Percentiles rank a stretch among this genome's conserved stretches.
Conservation (phyloP, 1,284 basidiomycete species). For the Puccinia hordei region DNA sequence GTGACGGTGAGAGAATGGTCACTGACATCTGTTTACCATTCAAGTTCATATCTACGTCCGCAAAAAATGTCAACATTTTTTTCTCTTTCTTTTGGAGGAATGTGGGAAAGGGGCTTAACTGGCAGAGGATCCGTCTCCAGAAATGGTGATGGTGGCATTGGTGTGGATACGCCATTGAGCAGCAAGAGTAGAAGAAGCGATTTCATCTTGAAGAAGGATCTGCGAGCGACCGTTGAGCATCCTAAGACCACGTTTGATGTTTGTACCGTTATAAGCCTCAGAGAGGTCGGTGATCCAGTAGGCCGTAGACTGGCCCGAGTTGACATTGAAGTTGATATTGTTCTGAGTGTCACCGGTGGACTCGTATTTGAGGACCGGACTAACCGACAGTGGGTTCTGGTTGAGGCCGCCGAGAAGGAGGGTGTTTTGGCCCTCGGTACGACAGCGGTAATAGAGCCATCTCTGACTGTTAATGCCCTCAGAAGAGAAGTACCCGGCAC, state of each 20-base stretch:
- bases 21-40: conserved; percentile 38
- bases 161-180: conserved; percentile 95
- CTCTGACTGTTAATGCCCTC: conserved; percentile 68
- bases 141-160: conserved; percentile 68
- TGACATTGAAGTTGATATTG: conserved; percentile 67
- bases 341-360: conserved; percentile 72
- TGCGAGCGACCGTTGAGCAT: conserved; percentile 82
- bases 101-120: background rate
- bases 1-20: background rate
- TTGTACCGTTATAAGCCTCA: conserved; percentile 73
- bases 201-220: conserved; percentile 68
- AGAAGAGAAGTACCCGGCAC: conserved; percentile 57
- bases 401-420: conserved; percentile 76
- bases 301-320: conserved; percentile 73
- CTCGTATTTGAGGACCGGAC: conserved; percentile 67
- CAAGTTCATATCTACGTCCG: conserved; percentile 60
- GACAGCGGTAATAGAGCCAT: conserved; percentile 93
- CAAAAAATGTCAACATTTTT: conserved; percentile 61
- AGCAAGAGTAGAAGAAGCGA: conserved; percentile 57
- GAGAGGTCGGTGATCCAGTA: conserved; percentile 80
- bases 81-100: conserved; percentile 56
- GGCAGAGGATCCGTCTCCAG: conserved; percentile 54
- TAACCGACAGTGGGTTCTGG: conserved; percentile 71
- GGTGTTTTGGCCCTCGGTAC: conserved; percentile 96
- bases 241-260: conserved; percentile 82